These are phyloP conservation scores for Dothistroma septosporum DNA, from an alignment of 2,329 filamentous ascomycete genomes.

Conservation along the genomic window DNA sequence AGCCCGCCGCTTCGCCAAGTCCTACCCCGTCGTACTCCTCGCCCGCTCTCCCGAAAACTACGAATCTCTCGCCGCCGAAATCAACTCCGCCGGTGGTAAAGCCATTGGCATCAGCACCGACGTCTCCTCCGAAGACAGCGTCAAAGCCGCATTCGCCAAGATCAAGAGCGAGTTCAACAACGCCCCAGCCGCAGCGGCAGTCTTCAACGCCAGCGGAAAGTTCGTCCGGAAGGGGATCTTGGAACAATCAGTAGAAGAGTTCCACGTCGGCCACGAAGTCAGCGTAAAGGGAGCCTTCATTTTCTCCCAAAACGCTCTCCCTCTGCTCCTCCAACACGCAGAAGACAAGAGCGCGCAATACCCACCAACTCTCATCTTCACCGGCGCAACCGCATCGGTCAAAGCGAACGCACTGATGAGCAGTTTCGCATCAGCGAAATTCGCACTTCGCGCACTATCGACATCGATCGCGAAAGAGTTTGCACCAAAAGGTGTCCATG, in stretches of 20 bases:
- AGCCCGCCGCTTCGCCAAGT: conserved; percentile 56
- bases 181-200: conserved; percentile 43
- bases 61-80: conserved; percentile 62
- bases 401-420: conserved; percentile 67
- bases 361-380: conserved; percentile 78
- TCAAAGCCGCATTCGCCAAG: conserved; percentile 58
- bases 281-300: conserved; percentile 63
- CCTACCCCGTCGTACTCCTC: conserved; percentile 72
- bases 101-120: conserved; percentile 69
- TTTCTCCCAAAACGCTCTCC: conserved; percentile 69
- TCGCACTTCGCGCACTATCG: conserved; percentile 67
- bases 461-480: conserved; percentile 80
- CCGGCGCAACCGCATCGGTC: conserved; percentile 76
- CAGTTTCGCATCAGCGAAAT: conserved; percentile 74
- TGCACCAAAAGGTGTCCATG: conserved; percentile 76
- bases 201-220: conserved; percentile 65
- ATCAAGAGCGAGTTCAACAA: conserved; percentile 58
- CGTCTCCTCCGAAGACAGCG: conserved; percentile 52
- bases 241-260: conserved; percentile 57
- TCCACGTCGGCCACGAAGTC: conserved; percentile 48
- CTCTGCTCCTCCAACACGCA: conserved; percentile 61
- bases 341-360: conserved; percentile 47
- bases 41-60: conserved; percentile 64
- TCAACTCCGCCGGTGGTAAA: conserved; percentile 62
- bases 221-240: conserved; percentile 59